These are phyloP conservation scores for Lentinus tigrinus DNA, from an alignment of 768 basidiomycete species.

Conservation along the genomic window DNA sequence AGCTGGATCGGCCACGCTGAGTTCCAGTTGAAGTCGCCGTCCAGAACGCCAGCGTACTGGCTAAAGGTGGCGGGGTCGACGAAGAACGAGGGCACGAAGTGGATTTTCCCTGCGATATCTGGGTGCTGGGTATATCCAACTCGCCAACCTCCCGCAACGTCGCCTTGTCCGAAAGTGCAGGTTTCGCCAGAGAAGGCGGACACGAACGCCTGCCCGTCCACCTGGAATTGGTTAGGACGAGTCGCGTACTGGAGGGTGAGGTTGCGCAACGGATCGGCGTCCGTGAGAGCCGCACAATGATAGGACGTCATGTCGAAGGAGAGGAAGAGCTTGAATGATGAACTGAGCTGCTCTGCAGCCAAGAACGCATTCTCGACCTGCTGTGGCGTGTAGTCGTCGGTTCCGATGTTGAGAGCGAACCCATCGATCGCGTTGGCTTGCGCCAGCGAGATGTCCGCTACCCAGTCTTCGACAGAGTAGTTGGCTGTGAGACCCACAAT, in stretches of 20 bases:
- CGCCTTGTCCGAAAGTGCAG: conserved; percentile 52
- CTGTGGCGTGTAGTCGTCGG: conserved; percentile 48
- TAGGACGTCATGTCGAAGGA: conserved; percentile 71
- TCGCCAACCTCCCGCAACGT: conserved; percentile 48
- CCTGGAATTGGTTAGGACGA: conserved; percentile 55
- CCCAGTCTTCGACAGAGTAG: conserved; percentile 55
- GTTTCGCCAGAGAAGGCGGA: conserved; percentile 64
- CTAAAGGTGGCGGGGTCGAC: conserved; percentile 48
- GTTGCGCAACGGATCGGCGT: conserved; percentile 41
- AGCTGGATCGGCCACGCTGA: conserved; percentile 49
- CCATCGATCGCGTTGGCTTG: conserved; percentile 52
- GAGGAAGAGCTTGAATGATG: conserved; percentile 60
- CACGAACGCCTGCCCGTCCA: conserved; percentile 53
- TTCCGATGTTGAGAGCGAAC: conserved; percentile 61
- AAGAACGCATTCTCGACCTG: conserved; percentile 47
- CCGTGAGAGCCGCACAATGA: conserved; percentile 41
- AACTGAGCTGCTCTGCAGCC: conserved; percentile 36
- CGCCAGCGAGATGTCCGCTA: conserved; percentile 50
- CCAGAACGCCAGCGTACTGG: conserved; percentile 42
- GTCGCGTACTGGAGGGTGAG: conserved; percentile 47
- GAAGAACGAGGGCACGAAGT: conserved; percentile 68
- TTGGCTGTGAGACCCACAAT: conserved; percentile 73
- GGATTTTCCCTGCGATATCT: conserved; percentile 34
- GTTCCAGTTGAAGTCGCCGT: conserved; percentile 64
- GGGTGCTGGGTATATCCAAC: conserved; percentile 32